Conservation (phyloP, 306 rosid genomes). For the Dalbergia cochinchinensis region DNA sequence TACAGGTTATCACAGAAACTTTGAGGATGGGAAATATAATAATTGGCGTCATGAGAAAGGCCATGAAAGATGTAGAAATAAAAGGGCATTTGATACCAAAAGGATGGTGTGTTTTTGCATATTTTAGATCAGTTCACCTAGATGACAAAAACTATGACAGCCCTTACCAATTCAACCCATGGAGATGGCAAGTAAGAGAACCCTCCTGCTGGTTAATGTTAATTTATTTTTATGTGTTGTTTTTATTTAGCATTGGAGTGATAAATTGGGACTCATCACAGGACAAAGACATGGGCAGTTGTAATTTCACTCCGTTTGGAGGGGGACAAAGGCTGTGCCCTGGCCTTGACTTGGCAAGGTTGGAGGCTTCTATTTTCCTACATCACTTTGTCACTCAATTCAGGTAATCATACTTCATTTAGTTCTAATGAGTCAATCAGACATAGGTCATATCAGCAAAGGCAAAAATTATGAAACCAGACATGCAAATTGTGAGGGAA, state of each 20-base stretch:
- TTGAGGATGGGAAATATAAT: conserved; percentile 88
- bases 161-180: conserved; percentile 91
- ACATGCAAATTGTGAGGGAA: conserved; percentile 41
- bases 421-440: not conserved
- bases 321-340: conserved; percentile 98
- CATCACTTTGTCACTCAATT: conserved; percentile 90
- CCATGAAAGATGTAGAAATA: conserved; percentile 83
- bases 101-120: conserved; percentile 85
- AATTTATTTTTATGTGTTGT: not conserved
- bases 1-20: conserved; percentile 88
- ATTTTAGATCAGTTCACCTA: conserved; percentile 94
- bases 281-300: conserved; percentile 78
- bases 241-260: conserved; percentile 22
- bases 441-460: conserved; percentile 19
- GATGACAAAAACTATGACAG: conserved; percentile 75
- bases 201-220: not conserved
- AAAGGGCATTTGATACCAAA: conserved; percentile 86
- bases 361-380: conserved; percentile 86
- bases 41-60: conserved; percentile 87
- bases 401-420: conserved; percentile 59
- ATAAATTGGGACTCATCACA: conserved; percentile 40
- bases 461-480: conserved; percentile 39
- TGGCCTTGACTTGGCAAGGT: conserved; percentile 92
- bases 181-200: conserved; percentile 97
- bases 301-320: conserved; percentile 92